Conservation (phyloP, 495 filamentous ascomycete genomes). For the Cercophora newfieldiana region DNA sequence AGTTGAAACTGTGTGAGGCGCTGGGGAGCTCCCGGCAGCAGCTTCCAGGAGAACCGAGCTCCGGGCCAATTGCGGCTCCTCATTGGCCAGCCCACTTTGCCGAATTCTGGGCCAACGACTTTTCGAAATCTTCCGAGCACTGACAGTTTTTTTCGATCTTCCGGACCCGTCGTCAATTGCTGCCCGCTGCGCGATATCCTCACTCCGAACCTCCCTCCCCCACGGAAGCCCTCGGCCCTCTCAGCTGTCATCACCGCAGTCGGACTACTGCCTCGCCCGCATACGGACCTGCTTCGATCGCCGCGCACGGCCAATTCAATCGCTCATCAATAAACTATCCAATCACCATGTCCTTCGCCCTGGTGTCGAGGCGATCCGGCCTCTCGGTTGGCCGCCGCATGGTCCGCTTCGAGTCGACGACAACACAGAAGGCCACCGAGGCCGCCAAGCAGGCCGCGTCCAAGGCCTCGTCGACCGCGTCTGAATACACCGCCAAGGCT, state of each 20-base stretch:
- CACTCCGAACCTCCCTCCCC: constrained; percentile 12
- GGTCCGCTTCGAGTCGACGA: constrained; percentile 52
- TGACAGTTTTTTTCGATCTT: constrained; percentile 31
- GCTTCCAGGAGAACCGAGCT: constrained; percentile 7
- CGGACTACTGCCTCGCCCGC: neutral
- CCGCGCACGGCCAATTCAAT: neutral
- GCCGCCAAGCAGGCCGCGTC: constrained; percentile 55
- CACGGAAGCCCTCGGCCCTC: constrained; percentile 8
- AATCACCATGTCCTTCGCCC: constrained; percentile 33
- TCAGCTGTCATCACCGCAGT: neutral
- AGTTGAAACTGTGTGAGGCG: neutral
- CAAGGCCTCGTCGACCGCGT: constrained; percentile 66
- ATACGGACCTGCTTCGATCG: neutral
- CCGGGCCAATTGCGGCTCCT: constrained; percentile 27
- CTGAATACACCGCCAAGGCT: constrained; percentile 71
- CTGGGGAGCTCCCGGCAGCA: constrained; percentile 10
- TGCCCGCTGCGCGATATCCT: constrained; percentile 33
- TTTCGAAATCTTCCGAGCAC: constrained; percentile 41
- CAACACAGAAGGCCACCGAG: constrained; percentile 59
- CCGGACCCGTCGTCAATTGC: constrained; percentile 15
- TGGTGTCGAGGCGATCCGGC: constrained; percentile 36
- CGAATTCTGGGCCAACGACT: constrained; percentile 28
- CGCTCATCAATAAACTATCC: neutral
- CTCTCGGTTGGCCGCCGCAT: constrained; percentile 43
- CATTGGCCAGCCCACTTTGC: constrained; percentile 31